phyloP scores from a whole-genome alignment of 441 rosid species.

The Adansonia madagascariensis region DNA sequence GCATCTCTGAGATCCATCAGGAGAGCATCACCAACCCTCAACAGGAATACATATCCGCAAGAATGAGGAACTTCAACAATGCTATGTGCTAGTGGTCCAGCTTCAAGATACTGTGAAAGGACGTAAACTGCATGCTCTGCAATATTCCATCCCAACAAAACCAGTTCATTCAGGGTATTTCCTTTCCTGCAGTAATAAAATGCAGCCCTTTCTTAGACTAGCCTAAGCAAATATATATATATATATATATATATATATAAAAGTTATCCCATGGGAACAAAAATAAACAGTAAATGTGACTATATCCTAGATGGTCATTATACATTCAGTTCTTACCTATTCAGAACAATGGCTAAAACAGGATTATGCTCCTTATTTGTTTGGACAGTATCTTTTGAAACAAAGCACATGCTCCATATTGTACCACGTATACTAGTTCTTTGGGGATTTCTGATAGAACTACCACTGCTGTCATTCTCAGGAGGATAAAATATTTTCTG shows the following conservation, averaged over 20 bases:
- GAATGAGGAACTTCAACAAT: slow-evolving; percentile 89
- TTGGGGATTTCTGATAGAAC: slow-evolving; percentile 42
- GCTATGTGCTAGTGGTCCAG: slow-evolving; percentile 79
- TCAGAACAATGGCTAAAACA: slow-evolving; percentile 81
- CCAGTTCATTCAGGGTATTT: slow-evolving; percentile 64
- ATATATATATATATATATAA: not conserved
- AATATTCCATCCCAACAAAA: slow-evolving; percentile 73
- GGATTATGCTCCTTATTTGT: slow-evolving; percentile 73
- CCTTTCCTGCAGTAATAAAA: slow-evolving; percentile 68
- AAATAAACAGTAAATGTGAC: slow-evolving; percentile 26
- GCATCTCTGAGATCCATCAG: slow-evolving; percentile 96
- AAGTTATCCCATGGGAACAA: slow-evolving; percentile 27
- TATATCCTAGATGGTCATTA: slow-evolving; percentile 33
- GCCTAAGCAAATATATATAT: slow-evolving; percentile 25
- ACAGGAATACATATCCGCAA: slow-evolving; percentile 84
- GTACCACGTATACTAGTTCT: slow-evolving; percentile 66
- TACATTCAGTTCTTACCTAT: slow-evolving; percentile 65
- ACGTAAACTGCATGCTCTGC: slow-evolving; percentile 55
- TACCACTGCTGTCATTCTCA: slow-evolving; percentile 53
- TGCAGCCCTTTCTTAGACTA: slow-evolving; percentile 32
- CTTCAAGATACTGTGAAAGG: slow-evolving; percentile 62
- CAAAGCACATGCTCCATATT: slow-evolving; percentile 99
- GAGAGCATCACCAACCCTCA: slow-evolving; percentile 92
- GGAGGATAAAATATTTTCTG: slow-evolving; percentile 82
- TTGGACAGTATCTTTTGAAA: slow-evolving; percentile 58